Percentiles rank a stretch among this genome's conserved stretches.
phyloP scores from a whole-genome alignment of 495 filamentous ascomycete species.

The Aspergillus bridgeri region DNA sequence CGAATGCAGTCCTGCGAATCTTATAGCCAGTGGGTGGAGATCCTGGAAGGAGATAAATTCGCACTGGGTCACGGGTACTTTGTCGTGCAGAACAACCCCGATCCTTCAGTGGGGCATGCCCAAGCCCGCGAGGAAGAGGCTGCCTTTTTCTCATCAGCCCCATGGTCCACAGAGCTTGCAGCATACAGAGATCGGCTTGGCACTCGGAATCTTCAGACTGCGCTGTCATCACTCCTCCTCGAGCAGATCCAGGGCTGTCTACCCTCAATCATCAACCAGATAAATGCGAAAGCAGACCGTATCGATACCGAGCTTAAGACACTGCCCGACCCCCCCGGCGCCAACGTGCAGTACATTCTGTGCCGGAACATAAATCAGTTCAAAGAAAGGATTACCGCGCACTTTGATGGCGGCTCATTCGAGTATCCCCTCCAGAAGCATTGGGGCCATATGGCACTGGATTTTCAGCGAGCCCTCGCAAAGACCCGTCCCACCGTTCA shows the following conservation, averaged over 20 bases:
- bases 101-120: constrained; percentile 47
- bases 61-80: constrained; percentile 61
- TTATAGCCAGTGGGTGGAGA: constrained; percentile 52
- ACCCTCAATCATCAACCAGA: constrained; percentile 55
- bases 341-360: constrained; percentile 34
- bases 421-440: constrained; percentile 34
- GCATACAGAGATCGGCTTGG: constrained; percentile 54
- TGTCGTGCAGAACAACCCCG: constrained; percentile 58
- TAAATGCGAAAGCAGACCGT: constrained; percentile 43
- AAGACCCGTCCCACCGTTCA: constrained; percentile 34
- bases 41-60: constrained; percentile 54
- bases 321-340: constrained; percentile 54
- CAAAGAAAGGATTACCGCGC: constrained; percentile 23
- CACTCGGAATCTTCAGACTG: constrained; percentile 50
- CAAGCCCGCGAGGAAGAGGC: constrained; percentile 56
- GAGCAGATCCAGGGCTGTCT: constrained; percentile 57
- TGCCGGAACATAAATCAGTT: constrained; percentile 34
- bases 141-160: constrained; percentile 50
- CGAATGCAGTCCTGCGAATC: constrained; percentile 48
- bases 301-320: constrained; percentile 46
- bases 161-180: constrained; percentile 48
- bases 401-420: constrained; percentile 35
- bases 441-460: constrained; percentile 32
- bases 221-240: constrained; percentile 52
- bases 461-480: constrained; percentile 33